phyloP scores from a whole-genome alignment of 2,329 filamentous ascomycete species.

The Claviceps sp. region DNA sequence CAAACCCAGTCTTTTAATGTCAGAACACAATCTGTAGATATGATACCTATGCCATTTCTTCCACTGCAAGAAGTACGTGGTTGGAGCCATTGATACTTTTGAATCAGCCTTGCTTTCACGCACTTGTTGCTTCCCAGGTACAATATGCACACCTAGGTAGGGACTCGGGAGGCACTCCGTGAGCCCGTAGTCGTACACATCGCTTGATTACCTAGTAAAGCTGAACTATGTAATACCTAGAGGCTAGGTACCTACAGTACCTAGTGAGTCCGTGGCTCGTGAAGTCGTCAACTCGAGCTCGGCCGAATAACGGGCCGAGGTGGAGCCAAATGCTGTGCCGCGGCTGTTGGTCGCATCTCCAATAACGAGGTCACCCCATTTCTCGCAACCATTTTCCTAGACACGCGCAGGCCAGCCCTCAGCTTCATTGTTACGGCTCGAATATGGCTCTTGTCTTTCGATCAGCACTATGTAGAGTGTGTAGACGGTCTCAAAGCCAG shows the following conservation, averaged over 20 bases:
- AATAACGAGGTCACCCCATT: not conserved
- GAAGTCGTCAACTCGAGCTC: not conserved
- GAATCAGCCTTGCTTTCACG: not conserved
- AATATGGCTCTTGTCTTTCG: slow-evolving; percentile 22
- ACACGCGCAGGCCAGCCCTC: not conserved
- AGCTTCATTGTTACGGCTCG: not conserved
- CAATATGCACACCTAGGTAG: no score
- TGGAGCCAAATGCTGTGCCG: slow-evolving; percentile 17
- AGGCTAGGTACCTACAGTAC: not conserved
- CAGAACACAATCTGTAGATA: slow-evolving; percentile 19
- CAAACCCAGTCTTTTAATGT: slow-evolving; percentile 24
- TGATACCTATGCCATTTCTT: not conserved
- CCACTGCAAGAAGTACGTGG: not conserved
- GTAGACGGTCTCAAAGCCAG: slow-evolving; percentile 19
- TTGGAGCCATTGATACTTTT: not conserved
- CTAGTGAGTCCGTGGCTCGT: no score
- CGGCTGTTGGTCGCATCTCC: slow-evolving; percentile 6
- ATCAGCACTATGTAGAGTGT: slow-evolving; percentile 25
- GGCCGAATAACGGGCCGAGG: slow-evolving; percentile 9
- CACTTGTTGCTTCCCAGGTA: not conserved
- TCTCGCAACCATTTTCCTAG: not conserved
- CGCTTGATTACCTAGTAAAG: not conserved
- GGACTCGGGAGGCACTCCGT: no score
- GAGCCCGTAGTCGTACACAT: no score
- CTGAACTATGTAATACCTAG: not conserved